Base-by-base conservation (phyloP, 805 yeast species). In the Schizosaccharomyces octosporus region DNA sequence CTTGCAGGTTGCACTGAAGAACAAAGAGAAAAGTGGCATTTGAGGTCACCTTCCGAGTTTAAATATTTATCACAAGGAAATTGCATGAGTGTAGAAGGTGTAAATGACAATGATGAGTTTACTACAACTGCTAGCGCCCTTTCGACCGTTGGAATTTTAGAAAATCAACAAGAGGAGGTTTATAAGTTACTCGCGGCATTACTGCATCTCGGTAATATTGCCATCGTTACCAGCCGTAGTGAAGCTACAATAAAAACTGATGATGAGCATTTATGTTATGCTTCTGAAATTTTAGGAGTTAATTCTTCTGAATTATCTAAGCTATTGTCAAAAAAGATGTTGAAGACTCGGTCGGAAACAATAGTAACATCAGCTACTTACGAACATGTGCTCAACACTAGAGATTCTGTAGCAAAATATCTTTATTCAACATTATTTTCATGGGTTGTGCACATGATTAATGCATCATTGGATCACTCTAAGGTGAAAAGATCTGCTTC, bases 331-430 rank as follows among this genome's bases (percentile, higher is more conserved):
- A 90, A 90, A 75, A 88, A 86, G 70, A 96, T 89, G 72, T 86
- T 93, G 65, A 79, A 79, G 29, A 89, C 97, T n/a, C 79, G 97
- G 71, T 82, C 89, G 13, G 97, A 93, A 72, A 89, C 87, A 71
- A 89, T 90, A 69, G 81, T 83, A 59, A 83, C 95, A 31, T 87
- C 85, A 69, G 76, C 89, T 69, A 85, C 79, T 67, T 84, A 81
- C 70, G 81, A 81, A 67, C 95, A 89, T 70, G 94, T 97, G 7
- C 67, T 81, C 32, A 96, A 88, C 36, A 90, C 96, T 13, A 82
- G 95, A 69, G 97, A 90, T 73, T 93, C 98, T n/a, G 94, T 90
- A 61, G 88, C 97, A 59, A 90, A 90, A 71, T 90, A 84, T 71
- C 84, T 93, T 60, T 90, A 93, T 73, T 82, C 97, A 2, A 85